phyloP scores from a whole-genome alignment of 352 stramenopile species.

The Thraustochytrium sp. region DNA sequence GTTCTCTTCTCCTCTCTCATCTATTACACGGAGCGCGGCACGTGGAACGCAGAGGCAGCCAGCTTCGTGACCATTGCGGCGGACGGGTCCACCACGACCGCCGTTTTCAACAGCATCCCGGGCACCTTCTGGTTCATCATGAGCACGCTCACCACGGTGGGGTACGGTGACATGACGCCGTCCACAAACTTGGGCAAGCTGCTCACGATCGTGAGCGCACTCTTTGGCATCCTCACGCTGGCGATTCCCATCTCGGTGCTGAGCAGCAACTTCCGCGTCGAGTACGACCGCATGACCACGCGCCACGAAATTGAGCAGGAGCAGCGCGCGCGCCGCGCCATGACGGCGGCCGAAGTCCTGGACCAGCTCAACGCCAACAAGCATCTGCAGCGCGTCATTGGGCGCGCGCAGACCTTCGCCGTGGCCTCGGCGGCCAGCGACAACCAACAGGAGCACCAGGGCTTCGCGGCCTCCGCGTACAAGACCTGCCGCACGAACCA shows the following conservation, averaged over 20 bases:
- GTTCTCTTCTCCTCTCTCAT: slow-evolving; percentile 70
- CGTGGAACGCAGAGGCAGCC: background rate
- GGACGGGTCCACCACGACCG: slow-evolving; percentile 42
- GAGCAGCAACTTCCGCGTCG: slow-evolving; percentile 37
- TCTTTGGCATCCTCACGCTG: slow-evolving; percentile 72
- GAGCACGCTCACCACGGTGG: slow-evolving; percentile 77
- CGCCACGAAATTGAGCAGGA: slow-evolving; percentile 31
- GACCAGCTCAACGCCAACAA: background rate
- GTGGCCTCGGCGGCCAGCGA: background rate
- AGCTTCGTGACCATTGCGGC: background rate
- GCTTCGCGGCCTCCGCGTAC: slow-evolving; percentile 11
- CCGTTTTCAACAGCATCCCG: slow-evolving; percentile 68
- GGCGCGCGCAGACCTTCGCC: background rate
- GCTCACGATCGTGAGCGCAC: slow-evolving; percentile 61
- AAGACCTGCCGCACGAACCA: slow-evolving; percentile 24
- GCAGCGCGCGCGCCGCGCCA: background rate
- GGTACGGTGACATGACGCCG: slow-evolving; percentile 72
- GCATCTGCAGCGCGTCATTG: background rate
- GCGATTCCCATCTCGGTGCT: slow-evolving; percentile 77
- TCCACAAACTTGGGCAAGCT: slow-evolving; percentile 65
- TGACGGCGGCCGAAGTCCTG: background rate
- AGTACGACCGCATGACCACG: slow-evolving; percentile 41
- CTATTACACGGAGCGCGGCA: slow-evolving; percentile 64
- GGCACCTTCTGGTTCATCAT: slow-evolving; percentile 77
- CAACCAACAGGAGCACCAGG: background rate